phyloP scores from a whole-genome alignment of 345 rosid species.

The Salix arbutifolia region DNA sequence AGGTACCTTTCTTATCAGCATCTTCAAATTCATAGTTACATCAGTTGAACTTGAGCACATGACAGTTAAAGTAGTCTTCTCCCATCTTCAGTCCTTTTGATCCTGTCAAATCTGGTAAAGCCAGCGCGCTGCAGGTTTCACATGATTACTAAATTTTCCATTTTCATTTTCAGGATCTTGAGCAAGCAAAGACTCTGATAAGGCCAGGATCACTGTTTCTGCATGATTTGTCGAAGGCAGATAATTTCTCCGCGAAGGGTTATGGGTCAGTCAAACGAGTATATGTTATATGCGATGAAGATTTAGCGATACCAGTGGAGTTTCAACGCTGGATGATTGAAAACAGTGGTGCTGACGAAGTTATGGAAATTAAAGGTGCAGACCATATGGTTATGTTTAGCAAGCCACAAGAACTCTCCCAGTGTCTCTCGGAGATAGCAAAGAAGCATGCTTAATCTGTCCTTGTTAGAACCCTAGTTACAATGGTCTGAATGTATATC shows the following conservation, averaged over 20 bases:
- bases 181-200: slow-evolving; percentile 12
- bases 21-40: no score
- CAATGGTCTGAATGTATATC: no score
- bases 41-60: no score
- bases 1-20: background rate
- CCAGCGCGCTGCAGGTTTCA: background rate
- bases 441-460: background rate
- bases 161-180: slow-evolving; percentile 7
- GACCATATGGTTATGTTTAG: slow-evolving; percentile 24
- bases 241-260: slow-evolving; percentile 1
- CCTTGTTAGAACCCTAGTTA: no score
- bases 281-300: slow-evolving; percentile 6
- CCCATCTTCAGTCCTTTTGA: no score
- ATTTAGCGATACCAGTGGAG: slow-evolving; percentile 3
- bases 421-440: slow-evolving; percentile 12
- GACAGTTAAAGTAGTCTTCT: no score
- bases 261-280: slow-evolving; percentile 14
- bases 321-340: slow-evolving; percentile 26
- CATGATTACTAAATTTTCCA: background rate
- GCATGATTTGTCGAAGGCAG: background rate
- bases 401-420: slow-evolving; percentile 13
- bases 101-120: no score
- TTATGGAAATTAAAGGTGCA: slow-evolving; percentile 10
- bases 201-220: slow-evolving; percentile 13
- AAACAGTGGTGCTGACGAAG: slow-evolving; percentile 1